Percentiles rank a stretch among this genome's conserved stretches.
Conservation (phyloP, 805 yeast genomes). For the Wickerhamiella azyma region DNA sequence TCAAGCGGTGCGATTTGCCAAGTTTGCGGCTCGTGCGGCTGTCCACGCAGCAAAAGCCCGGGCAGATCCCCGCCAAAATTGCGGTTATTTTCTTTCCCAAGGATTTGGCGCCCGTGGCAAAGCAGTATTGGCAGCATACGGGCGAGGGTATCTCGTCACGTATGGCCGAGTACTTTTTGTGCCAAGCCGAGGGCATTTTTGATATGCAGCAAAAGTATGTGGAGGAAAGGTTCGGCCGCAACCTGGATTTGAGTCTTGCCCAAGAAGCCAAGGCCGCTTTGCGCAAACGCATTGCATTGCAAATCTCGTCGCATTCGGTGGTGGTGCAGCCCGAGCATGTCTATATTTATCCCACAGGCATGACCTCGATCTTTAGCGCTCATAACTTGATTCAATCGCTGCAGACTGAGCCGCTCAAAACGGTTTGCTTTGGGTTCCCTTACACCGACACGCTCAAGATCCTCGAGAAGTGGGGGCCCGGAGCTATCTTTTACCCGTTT, state of each 20-base stretch:
- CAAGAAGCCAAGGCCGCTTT: slow-evolving; percentile 63
- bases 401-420: slow-evolving; percentile 30
- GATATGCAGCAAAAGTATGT: slow-evolving; percentile 33
- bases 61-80: slow-evolving; percentile 45
- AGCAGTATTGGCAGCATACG: slow-evolving; percentile 90
- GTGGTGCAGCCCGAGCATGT: slow-evolving; percentile 40
- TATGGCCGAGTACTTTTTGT: slow-evolving; percentile 68
- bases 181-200: slow-evolving; percentile 17
- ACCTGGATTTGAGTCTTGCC: slow-evolving; percentile 63
- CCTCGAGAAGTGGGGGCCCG: slow-evolving; percentile 80
- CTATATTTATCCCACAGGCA: slow-evolving; percentile 76
- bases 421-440: slow-evolving; percentile 93
- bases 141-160: slow-evolving; percentile 96
- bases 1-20: slow-evolving; percentile 22
- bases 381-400: slow-evolving; percentile 33
- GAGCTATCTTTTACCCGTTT: slow-evolving; percentile 70
- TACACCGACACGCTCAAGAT: slow-evolving; percentile 86
- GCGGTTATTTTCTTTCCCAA: slow-evolving; percentile 69
- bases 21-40: slow-evolving; percentile 25
- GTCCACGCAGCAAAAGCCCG: slow-evolving; percentile 18
- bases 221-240: slow-evolving; percentile 85
- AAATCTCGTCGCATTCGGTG: slow-evolving; percentile 24
- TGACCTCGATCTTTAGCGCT: slow-evolving; percentile 80
- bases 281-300: slow-evolving; percentile 43
- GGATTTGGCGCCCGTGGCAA: slow-evolving; percentile 47